A percentile compares a stretch with the other conserved stretches of the same genome.
Conservation (phyloP, 805 yeast genomes). For the Myxozyma lipomycoides region DNA sequence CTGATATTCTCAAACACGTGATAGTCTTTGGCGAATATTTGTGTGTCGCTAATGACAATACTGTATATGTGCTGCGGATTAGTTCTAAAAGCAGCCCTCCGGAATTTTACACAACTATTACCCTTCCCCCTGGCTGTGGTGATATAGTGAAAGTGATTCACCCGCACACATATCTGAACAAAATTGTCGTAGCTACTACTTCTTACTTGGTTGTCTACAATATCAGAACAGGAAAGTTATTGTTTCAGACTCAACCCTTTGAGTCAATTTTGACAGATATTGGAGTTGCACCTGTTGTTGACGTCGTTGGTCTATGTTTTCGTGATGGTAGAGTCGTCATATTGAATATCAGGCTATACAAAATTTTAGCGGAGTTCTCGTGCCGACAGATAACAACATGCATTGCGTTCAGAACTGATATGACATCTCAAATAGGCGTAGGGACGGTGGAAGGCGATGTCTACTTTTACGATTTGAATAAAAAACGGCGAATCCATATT, state of each 20-base stretch:
- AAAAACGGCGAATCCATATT: constrained; percentile 68
- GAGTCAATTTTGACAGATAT: constrained; percentile 61
- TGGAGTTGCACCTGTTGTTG: constrained; percentile 82
- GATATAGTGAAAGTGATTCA: constrained; percentile 66
- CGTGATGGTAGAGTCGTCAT: constrained; percentile 61
- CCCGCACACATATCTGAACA: constrained; percentile 89
- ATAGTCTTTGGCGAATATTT: constrained; percentile 74
- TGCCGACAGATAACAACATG: constrained; percentile 46
- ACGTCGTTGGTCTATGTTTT: constrained; percentile 74
- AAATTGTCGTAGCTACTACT: constrained; percentile 57
- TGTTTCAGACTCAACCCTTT: constrained; percentile 50
- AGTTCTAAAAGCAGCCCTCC: constrained; percentile 35
- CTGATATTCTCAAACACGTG: constrained; percentile 38
- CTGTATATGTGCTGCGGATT: constrained; percentile 47
- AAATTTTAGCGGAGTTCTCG: constrained; percentile 46
- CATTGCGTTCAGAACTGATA: constrained; percentile 86
- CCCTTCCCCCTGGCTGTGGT: constrained; percentile 61
- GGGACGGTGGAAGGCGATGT: constrained; percentile 79
- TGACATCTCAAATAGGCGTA: constrained; percentile 73
- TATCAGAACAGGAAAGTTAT: constrained; percentile 67
- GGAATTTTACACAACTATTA: constrained; percentile 64
- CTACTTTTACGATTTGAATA: constrained; percentile 75
- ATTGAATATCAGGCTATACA: constrained; percentile 65
- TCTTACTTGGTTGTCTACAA: constrained; percentile 49
- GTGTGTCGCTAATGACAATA: constrained; percentile 50